phyloP scores from a whole-genome alignment of 148 eudicot genomes.

The Dianthus caryophyllus region DNA sequence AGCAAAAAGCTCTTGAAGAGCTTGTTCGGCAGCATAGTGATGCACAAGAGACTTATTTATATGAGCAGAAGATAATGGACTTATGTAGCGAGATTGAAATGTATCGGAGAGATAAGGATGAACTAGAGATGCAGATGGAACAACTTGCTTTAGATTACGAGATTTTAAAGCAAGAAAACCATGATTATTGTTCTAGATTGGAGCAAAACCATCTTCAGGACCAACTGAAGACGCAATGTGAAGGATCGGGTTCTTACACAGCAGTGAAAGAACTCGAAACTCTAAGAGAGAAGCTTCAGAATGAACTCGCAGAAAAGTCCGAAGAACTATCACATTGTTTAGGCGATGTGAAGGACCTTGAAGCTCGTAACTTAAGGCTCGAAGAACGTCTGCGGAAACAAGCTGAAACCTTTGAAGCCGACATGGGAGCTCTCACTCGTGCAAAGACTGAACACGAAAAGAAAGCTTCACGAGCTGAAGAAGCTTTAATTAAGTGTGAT shows the following conservation, averaged over 20 bases:
- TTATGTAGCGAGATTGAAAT: conserved; percentile 69
- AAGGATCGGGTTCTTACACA: conserved; percentile 60
- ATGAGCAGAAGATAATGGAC: conserved; percentile 76
- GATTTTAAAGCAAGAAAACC: conserved; percentile 90
- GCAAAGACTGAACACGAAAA: conserved; percentile 25
- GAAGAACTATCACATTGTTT: conserved; percentile 32
- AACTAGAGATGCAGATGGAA: conserved; percentile 89
- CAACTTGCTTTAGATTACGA: conserved; percentile 96
- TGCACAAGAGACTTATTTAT: conserved; percentile 50
- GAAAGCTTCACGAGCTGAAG: conserved; percentile 31
- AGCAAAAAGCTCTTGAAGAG: conserved; percentile 70
- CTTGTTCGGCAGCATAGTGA: conserved; percentile 70
- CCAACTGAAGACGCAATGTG: conserved; percentile 80
- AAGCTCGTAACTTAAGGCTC: conserved; percentile 27
- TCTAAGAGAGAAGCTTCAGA: conserved; percentile 30
- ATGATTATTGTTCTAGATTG: conserved; percentile 57
- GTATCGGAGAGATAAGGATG: conserved; percentile 80
- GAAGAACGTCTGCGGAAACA: conserved; percentile 27
- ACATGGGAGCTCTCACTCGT: conserved; percentile 18
- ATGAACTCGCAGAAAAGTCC: conserved; percentile 29
- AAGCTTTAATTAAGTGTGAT: conserved; percentile 21
- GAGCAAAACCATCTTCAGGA: conserved; percentile 79
- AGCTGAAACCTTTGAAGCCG: conserved; percentile 20
- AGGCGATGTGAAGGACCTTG: conserved; percentile 27
- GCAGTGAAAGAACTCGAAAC: conserved; percentile 26